phyloP scores from a whole-genome alignment of 2,329 filamentous ascomycete genomes.

The Paraconiothyrium brasiliense region DNA sequence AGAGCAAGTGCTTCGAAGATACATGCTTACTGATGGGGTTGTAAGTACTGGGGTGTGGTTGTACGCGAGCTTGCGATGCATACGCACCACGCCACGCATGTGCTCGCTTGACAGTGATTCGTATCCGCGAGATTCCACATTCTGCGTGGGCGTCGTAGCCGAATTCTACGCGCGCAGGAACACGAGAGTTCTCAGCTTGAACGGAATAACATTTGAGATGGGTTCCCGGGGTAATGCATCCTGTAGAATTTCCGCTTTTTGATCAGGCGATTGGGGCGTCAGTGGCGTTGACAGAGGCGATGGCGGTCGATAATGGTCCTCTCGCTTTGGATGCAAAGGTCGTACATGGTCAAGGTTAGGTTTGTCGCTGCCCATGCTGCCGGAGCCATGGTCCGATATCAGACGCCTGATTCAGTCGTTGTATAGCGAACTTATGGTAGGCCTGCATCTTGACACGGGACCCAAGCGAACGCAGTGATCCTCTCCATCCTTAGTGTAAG shows the following conservation, averaged over 20 bases:
- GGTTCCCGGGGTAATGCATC: not conserved
- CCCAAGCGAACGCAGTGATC: not conserved
- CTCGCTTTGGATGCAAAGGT: not conserved
- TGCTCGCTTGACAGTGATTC: not conserved
- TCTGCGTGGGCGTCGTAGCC: not conserved
- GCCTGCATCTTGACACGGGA: not conserved
- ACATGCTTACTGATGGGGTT: not conserved
- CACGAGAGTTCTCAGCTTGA: not conserved
- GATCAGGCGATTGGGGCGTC: not conserved
- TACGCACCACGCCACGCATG: not conserved
- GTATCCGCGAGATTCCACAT: not conserved
- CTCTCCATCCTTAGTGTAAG: slow-evolving; percentile 1
- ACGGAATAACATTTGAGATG: not conserved
- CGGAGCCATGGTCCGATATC: not conserved
- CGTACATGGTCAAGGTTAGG: too few species aligned
- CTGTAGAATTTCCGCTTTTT: not conserved
- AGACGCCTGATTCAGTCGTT: not conserved
- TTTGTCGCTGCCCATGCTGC: not conserved
- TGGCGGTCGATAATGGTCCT: not conserved
- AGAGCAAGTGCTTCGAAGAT: not conserved
- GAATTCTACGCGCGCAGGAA: not conserved
- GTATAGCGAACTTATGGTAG: not conserved
- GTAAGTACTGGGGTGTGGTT: not conserved
- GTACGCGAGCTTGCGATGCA: not conserved
- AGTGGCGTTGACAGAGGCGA: not conserved